phyloP scores from a whole-genome alignment of 2,329 filamentous ascomycete genomes.

The Talaromyces sp. region DNA sequence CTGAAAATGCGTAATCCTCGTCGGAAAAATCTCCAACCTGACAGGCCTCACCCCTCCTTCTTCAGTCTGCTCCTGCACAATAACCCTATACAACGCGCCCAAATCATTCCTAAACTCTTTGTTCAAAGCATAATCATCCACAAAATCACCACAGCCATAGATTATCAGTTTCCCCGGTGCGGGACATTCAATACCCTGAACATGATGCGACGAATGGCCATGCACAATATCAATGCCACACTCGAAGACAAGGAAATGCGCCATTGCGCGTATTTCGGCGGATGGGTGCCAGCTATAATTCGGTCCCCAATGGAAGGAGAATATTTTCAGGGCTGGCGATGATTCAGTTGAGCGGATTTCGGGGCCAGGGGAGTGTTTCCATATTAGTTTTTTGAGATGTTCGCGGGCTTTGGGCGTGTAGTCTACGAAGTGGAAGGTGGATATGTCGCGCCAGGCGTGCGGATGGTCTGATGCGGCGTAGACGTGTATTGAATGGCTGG shows the following conservation, averaged over 20 bases:
- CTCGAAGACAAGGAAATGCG: slow-evolving; percentile 43
- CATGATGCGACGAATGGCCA: slow-evolving; percentile 43
- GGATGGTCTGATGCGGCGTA: slow-evolving; percentile 42
- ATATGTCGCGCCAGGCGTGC: slow-evolving; percentile 31
- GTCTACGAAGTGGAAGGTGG: slow-evolving; percentile 40
- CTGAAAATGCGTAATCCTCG: slow-evolving; percentile 35
- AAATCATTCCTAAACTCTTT: slow-evolving; percentile 40
- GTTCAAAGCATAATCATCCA: slow-evolving; percentile 44
- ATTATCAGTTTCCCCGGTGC: slow-evolving; percentile 36
- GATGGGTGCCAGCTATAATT: slow-evolving; percentile 41
- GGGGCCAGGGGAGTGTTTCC: slow-evolving; percentile 6
- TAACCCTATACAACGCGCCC: slow-evolving; percentile 41
- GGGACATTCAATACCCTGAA: slow-evolving; percentile 43
- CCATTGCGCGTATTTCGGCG: slow-evolving; percentile 33
- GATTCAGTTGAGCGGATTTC: background rate
- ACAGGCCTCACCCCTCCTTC: slow-evolving; percentile 25
- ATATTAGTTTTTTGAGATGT: slow-evolving; percentile 26
- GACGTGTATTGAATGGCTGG: slow-evolving; percentile 30
- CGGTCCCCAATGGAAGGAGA: slow-evolving; percentile 44
- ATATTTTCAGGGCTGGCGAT: slow-evolving; percentile 35
- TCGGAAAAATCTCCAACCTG: slow-evolving; percentile 39
- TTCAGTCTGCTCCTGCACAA: slow-evolving; percentile 24
- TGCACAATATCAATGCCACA: slow-evolving; percentile 45
- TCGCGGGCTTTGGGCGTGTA: slow-evolving; percentile 29
- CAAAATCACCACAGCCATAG: slow-evolving; percentile 45